Conservation (phyloP, 306 rosid genomes). For the Casuarina glauca region DNA sequence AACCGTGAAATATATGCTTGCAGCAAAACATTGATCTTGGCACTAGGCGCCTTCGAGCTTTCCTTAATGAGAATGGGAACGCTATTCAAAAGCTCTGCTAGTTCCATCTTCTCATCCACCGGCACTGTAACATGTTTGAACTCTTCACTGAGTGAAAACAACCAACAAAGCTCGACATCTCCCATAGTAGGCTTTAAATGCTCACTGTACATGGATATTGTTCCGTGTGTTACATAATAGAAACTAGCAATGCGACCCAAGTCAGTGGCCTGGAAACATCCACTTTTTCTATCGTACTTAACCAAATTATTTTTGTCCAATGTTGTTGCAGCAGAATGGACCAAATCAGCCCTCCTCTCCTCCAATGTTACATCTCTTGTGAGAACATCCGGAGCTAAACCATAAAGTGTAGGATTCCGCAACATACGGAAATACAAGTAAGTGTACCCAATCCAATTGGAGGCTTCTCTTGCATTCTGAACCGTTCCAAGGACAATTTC, state of each 20-base stretch:
- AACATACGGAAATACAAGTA: constrained; percentile 79
- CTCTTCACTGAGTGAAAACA: constrained; percentile 95
- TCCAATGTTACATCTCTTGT: constrained; percentile 67
- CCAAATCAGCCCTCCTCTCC: constrained; percentile 92
- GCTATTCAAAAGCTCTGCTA: constrained; percentile 81
- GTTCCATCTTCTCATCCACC: constrained; percentile 92
- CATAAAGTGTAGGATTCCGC: constrained; percentile 79
- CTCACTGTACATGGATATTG: constrained; percentile 87
- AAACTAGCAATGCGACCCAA: no score
- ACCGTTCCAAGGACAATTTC: constrained; percentile 91
- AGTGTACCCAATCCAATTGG: constrained; percentile 83
- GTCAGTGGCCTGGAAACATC: constrained; percentile 70
- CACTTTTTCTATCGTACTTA: constrained; percentile 92
- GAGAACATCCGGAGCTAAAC: constrained; percentile 69
- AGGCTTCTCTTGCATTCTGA: constrained; percentile 86
- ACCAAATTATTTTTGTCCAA: constrained; percentile 83
- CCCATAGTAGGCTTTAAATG: constrained; percentile 99
- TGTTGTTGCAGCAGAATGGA: constrained; percentile 85
- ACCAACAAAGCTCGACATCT: constrained; percentile 81
- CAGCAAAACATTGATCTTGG: no score
- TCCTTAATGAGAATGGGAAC: constrained; percentile 34
- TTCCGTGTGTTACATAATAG: constrained; percentile 31
- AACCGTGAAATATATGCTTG: no score
- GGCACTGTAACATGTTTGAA: constrained; percentile 88
- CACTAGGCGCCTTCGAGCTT: no score